Evolutionary conservation across 140 eudicot species (phyloP).

Genomic region (Stevia rebaudiana): DNA sequence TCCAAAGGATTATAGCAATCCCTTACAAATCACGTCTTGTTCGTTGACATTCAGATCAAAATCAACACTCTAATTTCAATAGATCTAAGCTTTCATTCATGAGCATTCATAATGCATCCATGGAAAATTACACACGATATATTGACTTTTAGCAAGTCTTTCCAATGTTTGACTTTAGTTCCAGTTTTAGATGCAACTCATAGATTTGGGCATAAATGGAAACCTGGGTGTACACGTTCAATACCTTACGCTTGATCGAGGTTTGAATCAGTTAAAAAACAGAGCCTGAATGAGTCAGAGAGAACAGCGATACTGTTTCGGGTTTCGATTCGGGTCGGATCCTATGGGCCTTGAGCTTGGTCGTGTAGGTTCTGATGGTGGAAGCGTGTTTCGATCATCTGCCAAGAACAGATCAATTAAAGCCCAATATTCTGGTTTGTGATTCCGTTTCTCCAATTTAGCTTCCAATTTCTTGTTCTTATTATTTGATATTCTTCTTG

Average conservation of each 20-base stretch:
- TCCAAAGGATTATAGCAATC: too few relatives aligned
- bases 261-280: conserved; percentile 19
- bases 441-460: background rate
- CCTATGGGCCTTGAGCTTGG: conserved; percentile 47
- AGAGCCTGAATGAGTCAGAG: conserved; percentile 22
- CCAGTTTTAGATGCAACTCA: conserved; percentile 44
- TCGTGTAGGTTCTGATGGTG: conserved; percentile 25
- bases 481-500: background rate
- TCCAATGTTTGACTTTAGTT: conserved; percentile 17
- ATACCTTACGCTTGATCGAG: conserved; percentile 30
- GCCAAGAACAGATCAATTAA: conserved; percentile 54
- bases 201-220: conserved; percentile 29
- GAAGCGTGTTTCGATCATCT: conserved; percentile 36
- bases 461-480: background rate
- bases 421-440: conserved; percentile 52
- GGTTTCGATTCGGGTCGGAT: conserved; percentile 37
- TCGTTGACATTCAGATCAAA: conserved; percentile 1
- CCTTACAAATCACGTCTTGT: conserved; percentile 1
- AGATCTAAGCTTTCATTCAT: background rate
- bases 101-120: too few relatives aligned
- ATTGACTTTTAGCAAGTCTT: conserved; percentile 6
- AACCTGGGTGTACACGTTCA: conserved; percentile 25
- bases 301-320: conserved; percentile 34
- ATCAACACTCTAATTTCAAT: background rate
- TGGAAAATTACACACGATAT: background rate